Evolutionary conservation across 495 filamentous ascomycete genomes (phyloP).

Genomic region (Pyrenula aspistea): DNA sequence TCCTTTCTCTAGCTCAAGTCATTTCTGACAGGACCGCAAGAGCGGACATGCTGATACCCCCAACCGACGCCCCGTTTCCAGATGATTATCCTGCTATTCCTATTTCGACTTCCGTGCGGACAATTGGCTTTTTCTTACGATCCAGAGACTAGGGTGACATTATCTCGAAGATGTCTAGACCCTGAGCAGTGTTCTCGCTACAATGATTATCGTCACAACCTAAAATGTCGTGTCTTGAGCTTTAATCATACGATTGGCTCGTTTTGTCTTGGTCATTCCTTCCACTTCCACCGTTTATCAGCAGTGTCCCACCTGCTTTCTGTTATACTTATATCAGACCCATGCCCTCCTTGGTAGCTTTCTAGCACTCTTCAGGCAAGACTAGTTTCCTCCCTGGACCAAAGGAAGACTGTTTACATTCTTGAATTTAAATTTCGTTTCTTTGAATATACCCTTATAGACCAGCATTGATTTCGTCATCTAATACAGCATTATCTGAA

Average conservation of each 20-base stretch:
- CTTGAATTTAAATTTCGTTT: too few relatives aligned
- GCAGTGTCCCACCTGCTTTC: too few relatives aligned
- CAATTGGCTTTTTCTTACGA: neutral
- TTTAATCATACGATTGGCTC: neutral
- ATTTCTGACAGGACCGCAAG: neutral
- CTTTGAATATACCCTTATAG: too few relatives aligned
- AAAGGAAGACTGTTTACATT: neutral
- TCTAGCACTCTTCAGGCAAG: neutral
- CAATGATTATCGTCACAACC: neutral
- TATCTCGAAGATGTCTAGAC: neutral
- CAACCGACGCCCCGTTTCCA: neutral
- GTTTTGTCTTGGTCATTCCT: neutral
- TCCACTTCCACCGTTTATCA: too few relatives aligned
- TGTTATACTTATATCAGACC: neutral
- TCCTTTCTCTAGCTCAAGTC: neutral
- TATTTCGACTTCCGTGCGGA: neutral
- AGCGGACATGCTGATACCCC: neutral
- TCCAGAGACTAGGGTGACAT: neutral
- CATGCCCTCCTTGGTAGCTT: neutral
- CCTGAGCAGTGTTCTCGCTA: neutral
- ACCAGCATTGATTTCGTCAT: too few relatives aligned
- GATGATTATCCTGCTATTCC: neutral
- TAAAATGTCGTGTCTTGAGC: neutral
- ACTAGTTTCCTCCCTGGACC: neutral
- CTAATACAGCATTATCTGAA: too few relatives aligned